A percentile compares a stretch with the other conserved stretches of the same genome.
These are phyloP conservation scores for Ceratobasidium theobromae DNA, from an alignment of 1,284 basidiomycete genomes.

Conservation along the genomic window DNA sequence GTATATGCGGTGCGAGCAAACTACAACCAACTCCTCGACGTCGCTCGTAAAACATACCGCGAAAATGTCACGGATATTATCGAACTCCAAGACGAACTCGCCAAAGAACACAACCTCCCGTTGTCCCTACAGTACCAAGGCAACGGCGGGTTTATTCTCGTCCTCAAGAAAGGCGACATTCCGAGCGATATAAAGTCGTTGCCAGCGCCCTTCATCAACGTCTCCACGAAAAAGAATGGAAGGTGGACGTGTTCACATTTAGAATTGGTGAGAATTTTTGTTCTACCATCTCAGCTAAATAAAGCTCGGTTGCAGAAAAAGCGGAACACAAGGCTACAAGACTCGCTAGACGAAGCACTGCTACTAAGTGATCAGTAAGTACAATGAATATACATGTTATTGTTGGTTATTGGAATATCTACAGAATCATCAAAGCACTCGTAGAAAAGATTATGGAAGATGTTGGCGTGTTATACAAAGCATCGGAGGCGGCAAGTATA, in stretches of 20 bases:
- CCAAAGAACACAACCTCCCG: slow-evolving; percentile 63
- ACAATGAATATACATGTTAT: neutral
- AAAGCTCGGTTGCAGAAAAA: slow-evolving; percentile 60
- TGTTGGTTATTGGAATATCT: neutral
- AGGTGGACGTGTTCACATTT: slow-evolving; percentile 75
- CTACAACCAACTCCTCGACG: slow-evolving; percentile 80
- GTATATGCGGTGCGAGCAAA: slow-evolving; percentile 87
- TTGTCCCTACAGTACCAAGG: slow-evolving; percentile 69
- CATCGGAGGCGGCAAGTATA: slow-evolving; percentile 77
- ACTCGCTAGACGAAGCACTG: slow-evolving; percentile 79
- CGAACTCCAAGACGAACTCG: slow-evolving; percentile 58
- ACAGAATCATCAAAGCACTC: slow-evolving; percentile 73
- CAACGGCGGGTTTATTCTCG: slow-evolving; percentile 59
- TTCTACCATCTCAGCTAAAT: neutral
- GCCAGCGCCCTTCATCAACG: slow-evolving; percentile 70
- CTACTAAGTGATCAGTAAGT: slow-evolving; percentile 73
- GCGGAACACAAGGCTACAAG: slow-evolving; percentile 79
- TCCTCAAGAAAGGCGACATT: slow-evolving; percentile 69
- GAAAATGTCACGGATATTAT: slow-evolving; percentile 87
- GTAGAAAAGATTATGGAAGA: slow-evolving; percentile 63
- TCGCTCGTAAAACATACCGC: slow-evolving; percentile 88
- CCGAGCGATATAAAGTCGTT: slow-evolving; percentile 50
- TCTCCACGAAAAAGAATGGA: slow-evolving; percentile 60
- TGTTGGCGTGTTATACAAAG: slow-evolving; percentile 77
- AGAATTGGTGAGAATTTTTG: slow-evolving; percentile 62